Evolutionary conservation across 805 yeast species (phyloP), one percentile per base, ranked within the genome.

Genomic region (Kluyveromyces nonfermentans): DNA sequence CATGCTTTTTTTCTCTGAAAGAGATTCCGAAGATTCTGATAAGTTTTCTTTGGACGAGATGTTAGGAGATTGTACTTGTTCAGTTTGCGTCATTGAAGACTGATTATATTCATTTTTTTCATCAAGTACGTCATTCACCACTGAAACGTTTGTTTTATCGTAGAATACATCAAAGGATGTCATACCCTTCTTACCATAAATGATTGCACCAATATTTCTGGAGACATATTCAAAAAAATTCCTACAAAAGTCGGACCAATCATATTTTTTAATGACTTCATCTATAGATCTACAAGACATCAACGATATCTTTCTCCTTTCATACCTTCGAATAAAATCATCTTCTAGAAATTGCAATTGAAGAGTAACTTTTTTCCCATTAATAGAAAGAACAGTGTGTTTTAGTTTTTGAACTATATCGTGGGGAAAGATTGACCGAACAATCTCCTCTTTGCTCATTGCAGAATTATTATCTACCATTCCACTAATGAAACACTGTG

Each of bases 401-500:
- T 49, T 41, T 46, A 42, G 15, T 71, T 53, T 15, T 74, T 49
- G 15, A 48, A 52, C 79, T 54, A 88, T 54, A 51, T 79, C 71
- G 4, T 63, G 63, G 0, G 97, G 94, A 52, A 90, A 84, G 37
- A 89, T 73, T 52, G 80, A 85, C 42, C 83, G 78, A 50, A 89
- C 67, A 9, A 86, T 74, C 36, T 82, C 89, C 45, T 72, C 73
- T 48, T 77, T 73, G 1, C 83, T 67, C 50, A 83, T 69, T 43
- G 78, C 77, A 9, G 72, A 73, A 37, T 61, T 63, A 10, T 16
- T 15, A 18, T 25, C 35, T n/a, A 30, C 30, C 47, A 89, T 63
- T 0, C 95, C 96, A 1, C 96, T 82, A 17, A 93, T 88, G 57
- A 79, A 93, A 0, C 96, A 96, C 63, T 93, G 98, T 0, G 98